A percentile compares a stretch with the other conserved stretches of the same genome.
Evolutionary conservation across 176 grass and related monocot species (phyloP).

Genomic region (Saccharum spontaneum): DNA sequence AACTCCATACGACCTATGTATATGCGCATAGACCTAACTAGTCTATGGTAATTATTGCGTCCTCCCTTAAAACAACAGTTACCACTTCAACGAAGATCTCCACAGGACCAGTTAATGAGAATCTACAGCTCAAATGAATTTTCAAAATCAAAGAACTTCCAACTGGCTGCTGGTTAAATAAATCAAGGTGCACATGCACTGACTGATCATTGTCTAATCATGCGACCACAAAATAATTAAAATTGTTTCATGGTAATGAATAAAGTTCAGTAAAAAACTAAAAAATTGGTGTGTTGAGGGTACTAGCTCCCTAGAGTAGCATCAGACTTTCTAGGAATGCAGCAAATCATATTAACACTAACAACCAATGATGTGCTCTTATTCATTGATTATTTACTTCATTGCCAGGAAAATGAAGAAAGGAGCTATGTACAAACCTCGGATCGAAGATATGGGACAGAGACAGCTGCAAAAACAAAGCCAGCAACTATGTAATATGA

Average conservation of each 20-base stretch:
- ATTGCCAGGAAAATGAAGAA: neutral
- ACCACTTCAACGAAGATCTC: neutral
- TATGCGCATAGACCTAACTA: neutral
- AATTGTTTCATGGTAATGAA: neutral
- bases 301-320: neutral
- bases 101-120: neutral
- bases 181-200: neutral
- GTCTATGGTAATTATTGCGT: neutral
- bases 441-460: conserved; percentile 96
- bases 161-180: neutral
- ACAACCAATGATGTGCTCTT: neutral
- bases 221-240: neutral
- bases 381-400: conserved; percentile 16
- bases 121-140: neutral
- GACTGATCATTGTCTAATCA: neutral
- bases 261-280: neutral
- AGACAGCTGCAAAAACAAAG: conserved; percentile 86
- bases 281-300: neutral
- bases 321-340: neutral
- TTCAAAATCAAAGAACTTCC: conserved; percentile 8
- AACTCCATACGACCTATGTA: neutral
- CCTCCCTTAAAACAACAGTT: neutral
- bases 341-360: conserved; percentile 21
- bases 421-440: conserved; percentile 58
- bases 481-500: conserved; percentile 99